These are phyloP conservation scores for Stachybotrys chlorohalonatus DNA, from an alignment of 2,329 filamentous ascomycete species.

Conservation along the genomic window DNA sequence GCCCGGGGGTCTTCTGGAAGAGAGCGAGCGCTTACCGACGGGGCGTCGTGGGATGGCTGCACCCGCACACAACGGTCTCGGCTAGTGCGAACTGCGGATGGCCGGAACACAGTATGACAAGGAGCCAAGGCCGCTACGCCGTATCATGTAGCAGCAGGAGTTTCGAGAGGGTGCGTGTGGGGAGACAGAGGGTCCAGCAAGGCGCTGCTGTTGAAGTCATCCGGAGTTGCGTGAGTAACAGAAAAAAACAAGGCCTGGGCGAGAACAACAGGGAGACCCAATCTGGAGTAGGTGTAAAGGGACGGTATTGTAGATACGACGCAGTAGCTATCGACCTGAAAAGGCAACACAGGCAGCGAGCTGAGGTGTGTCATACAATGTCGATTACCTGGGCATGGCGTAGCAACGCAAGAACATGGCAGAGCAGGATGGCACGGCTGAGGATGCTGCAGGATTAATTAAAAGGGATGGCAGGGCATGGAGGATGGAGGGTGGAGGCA, in stretches of 20 bases:
- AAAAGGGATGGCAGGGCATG: conserved; percentile 3
- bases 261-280: not conserved
- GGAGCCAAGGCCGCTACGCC: not conserved
- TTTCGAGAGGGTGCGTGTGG: too few species aligned
- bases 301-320: not conserved
- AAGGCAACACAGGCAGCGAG: not conserved
- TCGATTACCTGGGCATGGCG: not conserved
- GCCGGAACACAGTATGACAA: not conserved
- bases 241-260: not conserved
- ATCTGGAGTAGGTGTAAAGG: not conserved
- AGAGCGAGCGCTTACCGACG: not conserved
- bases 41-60: not conserved
- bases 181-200: too few species aligned
- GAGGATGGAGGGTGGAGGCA: conserved; percentile 1
- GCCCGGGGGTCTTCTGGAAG: not conserved
- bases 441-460: not conserved
- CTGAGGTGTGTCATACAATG: not conserved
- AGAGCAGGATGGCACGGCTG: not conserved
- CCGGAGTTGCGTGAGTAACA: too few species aligned
- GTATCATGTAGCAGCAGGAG: too few species aligned
- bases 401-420: not conserved
- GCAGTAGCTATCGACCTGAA: not conserved
- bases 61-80: not conserved
- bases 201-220: too few species aligned
- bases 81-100: not conserved